Base-by-base conservation (phyloP, 2,329 filamentous ascomycete genomes). In the Fusarium odoratissimum region DNA sequence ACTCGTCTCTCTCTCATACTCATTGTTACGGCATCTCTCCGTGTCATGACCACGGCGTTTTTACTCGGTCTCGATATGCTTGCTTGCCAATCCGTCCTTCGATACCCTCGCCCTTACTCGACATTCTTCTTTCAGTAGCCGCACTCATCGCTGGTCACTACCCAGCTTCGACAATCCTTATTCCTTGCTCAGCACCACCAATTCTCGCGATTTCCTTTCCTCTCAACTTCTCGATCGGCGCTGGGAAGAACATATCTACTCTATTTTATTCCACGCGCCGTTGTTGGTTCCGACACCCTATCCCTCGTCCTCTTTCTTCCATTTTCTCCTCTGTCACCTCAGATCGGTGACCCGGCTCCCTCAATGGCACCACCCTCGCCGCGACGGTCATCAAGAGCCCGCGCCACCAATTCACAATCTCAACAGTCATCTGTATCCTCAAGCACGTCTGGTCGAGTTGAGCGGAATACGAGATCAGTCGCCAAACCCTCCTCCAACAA, bases 301-400 rank as follows among this genome's bases (percentile, higher is more conserved):
- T 66, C 52, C 54, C 56, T 52, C 48, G 54, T 69, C 60, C 60
- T 56, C 63, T 40, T 40, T 54, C 63, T 40, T 55, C 64, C 60
- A 49, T 60, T 76, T 77, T 75, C 71, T 56, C 57, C 63, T 55
- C 60, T 76, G 73, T 73, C 78, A 76, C 72, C 71, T 75, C 79
- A 77, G 81, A 76, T 74, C 73, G 75, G 73, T 71, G 75, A 64
- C 59, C 69, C 61, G 63, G 59, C 75, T 65, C 65, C 54, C 81
- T 85, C 85, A 86, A 89, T 89, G 88, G 88, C 88, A 86, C 88
- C 86, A 80, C 84, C 84, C 77, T 89, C 92, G 80, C 93, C 93
- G 82, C 92, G 95, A 84, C 93, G 95, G 82, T 97, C 95, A 80
- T 96, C 95, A 83, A 92, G 95, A 88, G 94, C 94, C 86, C 93